Conservation (phyloP, 192 early-diverging fungal genomes). For the Backusella tuberculispora region DNA sequence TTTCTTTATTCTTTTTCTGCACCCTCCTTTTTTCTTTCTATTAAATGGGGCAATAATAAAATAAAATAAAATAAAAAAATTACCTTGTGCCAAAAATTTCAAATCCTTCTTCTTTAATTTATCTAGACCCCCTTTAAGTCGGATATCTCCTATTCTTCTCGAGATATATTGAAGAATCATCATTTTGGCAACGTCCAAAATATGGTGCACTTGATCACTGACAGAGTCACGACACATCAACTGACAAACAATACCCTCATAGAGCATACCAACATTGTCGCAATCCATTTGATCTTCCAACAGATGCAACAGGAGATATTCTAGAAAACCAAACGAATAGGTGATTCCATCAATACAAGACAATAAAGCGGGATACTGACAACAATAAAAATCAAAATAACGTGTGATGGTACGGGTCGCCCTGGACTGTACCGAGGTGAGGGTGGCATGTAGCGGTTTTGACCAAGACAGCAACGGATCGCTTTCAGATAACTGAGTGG, state of each 20-base stretch:
- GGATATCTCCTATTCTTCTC: constrained; percentile 8
- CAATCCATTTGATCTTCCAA: constrained; percentile 36
- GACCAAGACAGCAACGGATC: constrained; percentile 27
- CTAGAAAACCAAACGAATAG: constrained; percentile 32
- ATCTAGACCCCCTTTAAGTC: constrained; percentile 19
- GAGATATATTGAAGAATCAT: constrained; percentile 14
- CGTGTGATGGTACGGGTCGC: constrained; percentile 29
- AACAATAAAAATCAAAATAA: constrained; percentile 38
- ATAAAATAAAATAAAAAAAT: neutral
- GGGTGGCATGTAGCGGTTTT: constrained; percentile 24
- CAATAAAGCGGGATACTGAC: constrained; percentile 33
- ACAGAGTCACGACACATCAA: constrained; percentile 30
- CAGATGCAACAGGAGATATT: constrained; percentile 29
- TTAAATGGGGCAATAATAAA: neutral
- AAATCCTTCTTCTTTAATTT: constrained; percentile 16
- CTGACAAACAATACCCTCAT: constrained; percentile 31
- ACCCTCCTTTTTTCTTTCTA: neutral
- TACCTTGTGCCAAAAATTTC: constrained; percentile 15
- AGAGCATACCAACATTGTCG: constrained; percentile 28
- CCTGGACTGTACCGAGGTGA: constrained; percentile 18
- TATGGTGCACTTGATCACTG: constrained; percentile 16
- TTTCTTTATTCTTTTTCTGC: too few relatives aligned
- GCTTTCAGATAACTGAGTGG: constrained; percentile 7
- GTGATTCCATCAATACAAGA: constrained; percentile 43
- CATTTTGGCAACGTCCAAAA: constrained; percentile 19